phyloP scores from a whole-genome alignment of 2,329 filamentous ascomycete species.

The Diaporthe sp. region DNA sequence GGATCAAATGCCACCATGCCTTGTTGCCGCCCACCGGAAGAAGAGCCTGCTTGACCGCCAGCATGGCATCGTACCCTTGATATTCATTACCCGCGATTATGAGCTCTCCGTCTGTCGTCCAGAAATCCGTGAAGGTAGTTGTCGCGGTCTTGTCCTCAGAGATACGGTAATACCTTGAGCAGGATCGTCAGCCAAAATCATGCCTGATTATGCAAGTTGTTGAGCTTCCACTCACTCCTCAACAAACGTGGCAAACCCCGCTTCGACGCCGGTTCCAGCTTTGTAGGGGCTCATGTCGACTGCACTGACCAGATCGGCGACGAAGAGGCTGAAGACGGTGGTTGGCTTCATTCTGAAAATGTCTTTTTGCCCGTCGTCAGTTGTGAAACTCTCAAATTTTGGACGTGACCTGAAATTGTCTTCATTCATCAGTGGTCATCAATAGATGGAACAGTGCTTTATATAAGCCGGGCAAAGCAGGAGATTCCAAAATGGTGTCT shows the following conservation, averaged over 20 bases:
- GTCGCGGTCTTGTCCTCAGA: conserved; percentile 33
- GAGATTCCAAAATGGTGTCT: not conserved
- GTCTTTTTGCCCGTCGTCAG: not conserved
- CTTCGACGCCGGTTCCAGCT: conserved; percentile 25
- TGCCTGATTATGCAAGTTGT: too few species aligned
- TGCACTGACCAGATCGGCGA: conserved; percentile 12
- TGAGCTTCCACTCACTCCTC: not conserved
- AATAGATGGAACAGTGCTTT: not conserved
- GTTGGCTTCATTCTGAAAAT: not conserved
- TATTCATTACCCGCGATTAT: conserved; percentile 24
- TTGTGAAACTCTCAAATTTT: not conserved
- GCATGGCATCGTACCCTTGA: conserved; percentile 10
- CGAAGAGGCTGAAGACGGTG: not conserved
- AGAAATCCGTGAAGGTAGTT: conserved; percentile 31
- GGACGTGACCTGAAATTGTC: not conserved
- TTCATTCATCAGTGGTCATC: too few species aligned
- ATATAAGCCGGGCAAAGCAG: not conserved
- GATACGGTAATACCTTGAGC: conserved; percentile 19
- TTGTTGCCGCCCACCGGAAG: conserved; percentile 34
- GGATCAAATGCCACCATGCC: conserved; percentile 35
- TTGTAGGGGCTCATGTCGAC: conserved; percentile 33
- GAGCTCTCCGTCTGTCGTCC: conserved; percentile 25
- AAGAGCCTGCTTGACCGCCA: conserved; percentile 31
- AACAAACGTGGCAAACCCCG: conserved; percentile 29
- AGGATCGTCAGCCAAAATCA: not conserved